A percentile compares a stretch with the other conserved stretches of the same genome.
These are phyloP conservation scores for Populus alba DNA, from an alignment of 345 rosid genomes.

Conservation along the genomic window DNA sequence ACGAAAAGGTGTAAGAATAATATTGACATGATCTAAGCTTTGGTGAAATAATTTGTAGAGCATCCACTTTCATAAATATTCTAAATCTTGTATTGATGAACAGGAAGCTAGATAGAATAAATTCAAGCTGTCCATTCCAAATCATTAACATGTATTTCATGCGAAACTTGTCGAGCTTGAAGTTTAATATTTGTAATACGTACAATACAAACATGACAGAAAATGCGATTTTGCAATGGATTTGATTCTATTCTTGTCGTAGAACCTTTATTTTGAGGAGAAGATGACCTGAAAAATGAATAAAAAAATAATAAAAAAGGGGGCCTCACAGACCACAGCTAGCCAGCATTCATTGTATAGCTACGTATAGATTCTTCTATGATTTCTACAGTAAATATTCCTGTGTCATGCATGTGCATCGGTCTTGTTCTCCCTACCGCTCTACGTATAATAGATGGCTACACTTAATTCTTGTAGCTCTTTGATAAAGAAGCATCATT, in stretches of 20 bases:
- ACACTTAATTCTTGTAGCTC: background rate
- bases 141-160: no score
- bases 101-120: no score
- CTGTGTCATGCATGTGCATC: background rate
- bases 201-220: background rate
- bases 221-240: background rate
- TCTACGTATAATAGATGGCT: background rate
- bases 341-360: background rate
- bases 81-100: no score
- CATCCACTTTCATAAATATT: background rate
- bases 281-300: background rate
- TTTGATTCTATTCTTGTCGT: background rate
- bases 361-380: background rate
- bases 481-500: background rate
- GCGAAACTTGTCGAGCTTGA: no score
- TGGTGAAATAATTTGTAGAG: background rate
- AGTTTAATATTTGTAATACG: no score
- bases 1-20: background rate
- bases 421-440: background rate
- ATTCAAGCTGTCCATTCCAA: no score
- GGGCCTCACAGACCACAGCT: background rate
- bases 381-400: background rate
- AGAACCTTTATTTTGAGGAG: background rate
- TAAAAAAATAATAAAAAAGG: no score
- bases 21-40: background rate